A percentile compares a stretch with the other conserved stretches of the same genome.
phyloP scores from a whole-genome alignment of 2,329 filamentous ascomycete species.

The Daldinia eschscholtzii region DNA sequence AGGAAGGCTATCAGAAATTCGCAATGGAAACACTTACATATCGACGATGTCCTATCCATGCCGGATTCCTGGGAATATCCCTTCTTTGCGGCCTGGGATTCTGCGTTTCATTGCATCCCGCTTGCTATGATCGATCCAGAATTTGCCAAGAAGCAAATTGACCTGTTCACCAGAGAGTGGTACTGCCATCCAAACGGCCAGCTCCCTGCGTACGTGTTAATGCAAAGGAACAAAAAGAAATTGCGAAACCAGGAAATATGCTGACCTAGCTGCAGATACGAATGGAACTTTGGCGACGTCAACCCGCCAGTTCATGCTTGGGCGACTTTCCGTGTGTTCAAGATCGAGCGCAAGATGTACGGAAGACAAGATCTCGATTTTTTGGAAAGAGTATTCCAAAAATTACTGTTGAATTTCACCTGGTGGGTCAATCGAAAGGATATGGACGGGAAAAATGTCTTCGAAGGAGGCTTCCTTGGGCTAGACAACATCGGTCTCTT shows the following conservation, averaged over 20 bases:
- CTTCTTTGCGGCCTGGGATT: slow-evolving; percentile 98
- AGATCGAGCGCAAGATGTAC: slow-evolving; percentile 98
- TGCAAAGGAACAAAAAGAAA: neutral
- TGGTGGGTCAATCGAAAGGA: slow-evolving; percentile 99
- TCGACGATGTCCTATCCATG: slow-evolving; percentile 97
- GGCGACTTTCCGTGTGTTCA: slow-evolving; percentile 96
- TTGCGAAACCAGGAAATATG: neutral
- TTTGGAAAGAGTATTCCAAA: slow-evolving; percentile 95
- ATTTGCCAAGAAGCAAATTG: slow-evolving; percentile 97
- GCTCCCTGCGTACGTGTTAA: slow-evolving; percentile 77
- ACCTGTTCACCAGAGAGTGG: slow-evolving; percentile 96
- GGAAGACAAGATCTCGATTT: slow-evolving; percentile 95
- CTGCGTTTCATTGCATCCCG: slow-evolving; percentile 95
- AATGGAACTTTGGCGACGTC: slow-evolving; percentile 98
- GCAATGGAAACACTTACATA: slow-evolving; percentile 94
- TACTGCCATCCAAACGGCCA: slow-evolving; percentile 99
- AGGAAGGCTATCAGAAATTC: slow-evolving; percentile 86
- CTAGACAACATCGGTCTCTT: slow-evolving; percentile 98
- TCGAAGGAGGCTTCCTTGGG: slow-evolving; percentile 95
- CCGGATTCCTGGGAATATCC: slow-evolving; percentile 99
- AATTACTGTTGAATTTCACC: slow-evolving; percentile 94
- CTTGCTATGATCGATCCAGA: slow-evolving; percentile 97
- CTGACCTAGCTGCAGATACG: slow-evolving; percentile 64
- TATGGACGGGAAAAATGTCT: slow-evolving; percentile 93
- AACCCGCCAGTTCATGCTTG: slow-evolving; percentile 97